Conservation (phyloP, 2,329 filamentous ascomycete species). For the Colletotrichum sp. region DNA sequence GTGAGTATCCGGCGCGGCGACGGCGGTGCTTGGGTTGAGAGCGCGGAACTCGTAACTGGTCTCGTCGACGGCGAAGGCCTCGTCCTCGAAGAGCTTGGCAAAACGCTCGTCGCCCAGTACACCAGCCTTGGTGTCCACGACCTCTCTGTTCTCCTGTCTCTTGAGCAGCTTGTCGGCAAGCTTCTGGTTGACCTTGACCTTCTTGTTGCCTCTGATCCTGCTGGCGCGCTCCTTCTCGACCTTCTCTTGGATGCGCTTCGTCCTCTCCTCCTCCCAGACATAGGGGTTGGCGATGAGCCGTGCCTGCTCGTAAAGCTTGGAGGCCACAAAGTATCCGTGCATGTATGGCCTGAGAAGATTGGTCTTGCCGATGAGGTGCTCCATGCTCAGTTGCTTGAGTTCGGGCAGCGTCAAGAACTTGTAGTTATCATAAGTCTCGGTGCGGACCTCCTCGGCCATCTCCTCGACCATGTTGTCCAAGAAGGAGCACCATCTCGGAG, state of each 20-base stretch:
- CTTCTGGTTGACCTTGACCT: slow-evolving; percentile 94
- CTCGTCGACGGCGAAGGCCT: slow-evolving; percentile 93
- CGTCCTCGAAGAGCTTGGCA: slow-evolving; percentile 86
- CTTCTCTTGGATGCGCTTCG: slow-evolving; percentile 91
- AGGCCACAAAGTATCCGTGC: slow-evolving; percentile 98
- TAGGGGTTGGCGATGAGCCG: slow-evolving; percentile 92
- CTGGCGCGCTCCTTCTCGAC: slow-evolving; percentile 97
- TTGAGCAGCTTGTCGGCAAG: slow-evolving; percentile 77
- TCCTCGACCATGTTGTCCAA: slow-evolving; percentile 98
- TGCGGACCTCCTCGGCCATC: slow-evolving; percentile 84
- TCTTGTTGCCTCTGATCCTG: slow-evolving; percentile 92
- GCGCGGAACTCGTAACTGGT: slow-evolving; percentile 83
- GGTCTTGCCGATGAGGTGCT: slow-evolving; percentile 89
- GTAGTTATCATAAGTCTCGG: slow-evolving; percentile 96
- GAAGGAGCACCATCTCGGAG: slow-evolving; percentile 95
- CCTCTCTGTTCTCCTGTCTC: slow-evolving; percentile 64
- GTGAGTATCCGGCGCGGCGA: slow-evolving; percentile 20
- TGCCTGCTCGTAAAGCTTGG: slow-evolving; percentile 94
- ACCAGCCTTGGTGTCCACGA: slow-evolving; percentile 64
- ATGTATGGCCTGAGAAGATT: slow-evolving; percentile 93
- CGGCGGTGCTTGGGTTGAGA: slow-evolving; percentile 82
- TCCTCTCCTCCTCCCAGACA: slow-evolving; percentile 89
- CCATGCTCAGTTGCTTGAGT: slow-evolving; percentile 82
- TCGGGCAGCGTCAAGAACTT: slow-evolving; percentile 95
- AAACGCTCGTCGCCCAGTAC: slow-evolving; percentile 88